Evolutionary conservation across 345 rosid genomes (phyloP), one percentile per base, ranked within the genome.

Genomic region (Citropsis articulata): DNA sequence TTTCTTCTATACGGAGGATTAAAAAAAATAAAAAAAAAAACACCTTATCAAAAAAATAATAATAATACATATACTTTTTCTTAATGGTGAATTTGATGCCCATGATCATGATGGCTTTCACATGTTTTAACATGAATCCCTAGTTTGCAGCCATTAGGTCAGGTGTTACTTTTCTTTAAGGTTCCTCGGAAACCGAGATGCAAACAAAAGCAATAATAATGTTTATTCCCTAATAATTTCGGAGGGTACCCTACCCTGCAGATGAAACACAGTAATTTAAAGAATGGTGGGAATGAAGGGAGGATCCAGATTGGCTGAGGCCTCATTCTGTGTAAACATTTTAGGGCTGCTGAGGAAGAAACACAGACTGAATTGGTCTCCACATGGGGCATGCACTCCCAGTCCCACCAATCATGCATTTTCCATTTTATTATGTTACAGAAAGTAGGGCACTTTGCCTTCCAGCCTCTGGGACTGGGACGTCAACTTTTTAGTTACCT

Each of bases 351-450:
- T 28, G 57, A 22, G 8, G 13, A 80, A 69, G 84, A 73, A 77
- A 68, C 87, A 83, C 16, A 30, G 67, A 68, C 80, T 69, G 79
- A 63, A 79, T 71, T 84, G 89, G 89, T 81, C 85, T 84, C 89
- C 86, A 79, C 86, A 65, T 79, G 86, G 86, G 83, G 81, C 71
- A 82, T 40, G 81, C 78, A 70, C 76, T 78, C 68, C 12, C 7
- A 16, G 69, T 31, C 80, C 82, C 82, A 80, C 89, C 83, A 82
- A 80, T 86, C 82, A 74, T 80, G 28, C 63, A 28, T 70, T 72
- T 79, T 61, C 16, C 66, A 55, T 24, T 78, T 56, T 71, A 35
- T 72, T 45, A 62, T 83, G 77, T 67, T 65, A 24, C 78, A 7
- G 35, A 70, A 78, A 81, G 48, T 7, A 75, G 83, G 79, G 22